Evolutionary conservation across 345 rosid genomes (phyloP).

Genomic region (Orychophragmus violaceus): DNA sequence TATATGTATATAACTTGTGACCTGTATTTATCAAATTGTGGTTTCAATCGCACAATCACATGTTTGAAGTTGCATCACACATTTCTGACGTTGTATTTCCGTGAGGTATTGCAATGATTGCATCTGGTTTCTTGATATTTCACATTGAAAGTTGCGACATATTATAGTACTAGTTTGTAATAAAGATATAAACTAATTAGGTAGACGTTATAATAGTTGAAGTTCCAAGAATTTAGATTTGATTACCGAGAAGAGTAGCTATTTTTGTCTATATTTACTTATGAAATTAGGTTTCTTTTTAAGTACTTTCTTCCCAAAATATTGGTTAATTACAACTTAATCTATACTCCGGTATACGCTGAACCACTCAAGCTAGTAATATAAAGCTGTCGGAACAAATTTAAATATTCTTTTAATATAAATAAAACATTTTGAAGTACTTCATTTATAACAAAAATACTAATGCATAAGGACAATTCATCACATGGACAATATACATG

Average conservation of each 20-base stretch:
- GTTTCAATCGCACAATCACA: background rate
- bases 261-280: background rate
- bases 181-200: background rate
- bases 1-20: constrained; percentile 3
- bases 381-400: background rate
- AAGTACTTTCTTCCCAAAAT: background rate
- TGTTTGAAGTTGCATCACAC: constrained; percentile 6
- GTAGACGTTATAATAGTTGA: background rate
- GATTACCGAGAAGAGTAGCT: background rate
- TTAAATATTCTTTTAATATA: background rate
- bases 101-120: background rate
- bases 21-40: background rate
- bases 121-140: constrained; percentile 3
- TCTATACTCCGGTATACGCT: background rate
- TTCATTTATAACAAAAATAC: background rate
- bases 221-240: background rate
- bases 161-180: background rate
- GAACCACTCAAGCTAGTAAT: background rate
- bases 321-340: background rate
- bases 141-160: background rate
- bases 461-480: background rate
- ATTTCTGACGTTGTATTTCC: background rate
- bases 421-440: background rate
- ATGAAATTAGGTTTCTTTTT: background rate
- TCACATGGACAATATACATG: background rate